Conservation (phyloP, 2,329 filamentous ascomycete genomes). For the Sporothrix curviconia region DNA sequence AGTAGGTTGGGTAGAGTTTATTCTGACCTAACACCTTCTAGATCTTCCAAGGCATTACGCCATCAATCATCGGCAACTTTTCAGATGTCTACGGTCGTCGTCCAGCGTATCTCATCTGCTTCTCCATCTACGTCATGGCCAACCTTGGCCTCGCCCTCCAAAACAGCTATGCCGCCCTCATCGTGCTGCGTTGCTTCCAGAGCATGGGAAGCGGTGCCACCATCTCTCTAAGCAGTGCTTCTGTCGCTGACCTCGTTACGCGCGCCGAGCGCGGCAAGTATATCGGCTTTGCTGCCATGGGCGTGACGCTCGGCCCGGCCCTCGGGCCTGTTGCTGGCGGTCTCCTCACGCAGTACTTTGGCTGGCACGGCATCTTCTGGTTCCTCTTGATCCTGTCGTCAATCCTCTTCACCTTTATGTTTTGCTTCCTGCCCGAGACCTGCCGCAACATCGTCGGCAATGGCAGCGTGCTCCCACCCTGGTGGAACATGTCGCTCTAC, state of each 20-base stretch:
- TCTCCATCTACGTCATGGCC: slow-evolving; percentile 38
- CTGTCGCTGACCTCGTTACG: slow-evolving; percentile 31
- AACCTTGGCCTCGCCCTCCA: slow-evolving; percentile 40
- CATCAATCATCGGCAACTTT: slow-evolving; percentile 42
- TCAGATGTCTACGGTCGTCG: slow-evolving; percentile 43
- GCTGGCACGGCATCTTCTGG: slow-evolving; percentile 51
- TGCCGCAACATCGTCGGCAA: slow-evolving; percentile 44
- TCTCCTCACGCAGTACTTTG: slow-evolving; percentile 42
- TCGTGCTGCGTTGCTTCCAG: slow-evolving; percentile 43
- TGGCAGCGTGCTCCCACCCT: slow-evolving; percentile 28
- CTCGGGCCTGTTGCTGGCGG: slow-evolving; percentile 48
- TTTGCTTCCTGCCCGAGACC: slow-evolving; percentile 43
- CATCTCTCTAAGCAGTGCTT: slow-evolving; percentile 17
- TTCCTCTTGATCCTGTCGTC: slow-evolving; percentile 42
- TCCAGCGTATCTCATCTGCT: slow-evolving; percentile 40
- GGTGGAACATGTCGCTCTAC: slow-evolving; percentile 17
- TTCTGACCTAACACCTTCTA: neutral
- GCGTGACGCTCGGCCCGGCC: slow-evolving; percentile 34
- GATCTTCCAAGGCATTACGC: slow-evolving; percentile 46
- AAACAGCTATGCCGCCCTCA: slow-evolving; percentile 35
- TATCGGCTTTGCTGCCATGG: slow-evolving; percentile 41
- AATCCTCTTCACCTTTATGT: slow-evolving; percentile 26
- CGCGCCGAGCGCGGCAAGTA: slow-evolving; percentile 49
- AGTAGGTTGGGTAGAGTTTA: no score
- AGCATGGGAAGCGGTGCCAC: slow-evolving; percentile 34